phyloP scores from a whole-genome alignment of 2,329 filamentous ascomycete species.

The Aspergillus sp. region DNA sequence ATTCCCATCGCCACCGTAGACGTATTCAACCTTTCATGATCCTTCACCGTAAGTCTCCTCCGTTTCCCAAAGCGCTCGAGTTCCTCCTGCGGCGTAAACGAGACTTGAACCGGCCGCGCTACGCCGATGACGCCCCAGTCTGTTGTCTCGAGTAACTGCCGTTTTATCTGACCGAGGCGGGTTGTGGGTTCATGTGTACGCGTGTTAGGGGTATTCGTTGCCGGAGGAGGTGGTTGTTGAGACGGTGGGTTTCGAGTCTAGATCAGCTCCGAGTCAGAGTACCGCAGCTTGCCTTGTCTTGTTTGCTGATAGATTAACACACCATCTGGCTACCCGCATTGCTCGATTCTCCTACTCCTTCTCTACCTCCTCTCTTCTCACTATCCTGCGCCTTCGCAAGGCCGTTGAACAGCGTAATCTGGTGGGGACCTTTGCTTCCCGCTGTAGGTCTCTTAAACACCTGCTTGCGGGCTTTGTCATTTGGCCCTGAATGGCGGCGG shows the following conservation, averaged over 20 bases:
- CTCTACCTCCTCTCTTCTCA: neutral
- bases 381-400: slow-evolving; percentile 9
- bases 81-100: slow-evolving; percentile 35
- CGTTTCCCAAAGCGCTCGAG: slow-evolving; percentile 41
- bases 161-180: slow-evolving; percentile 35
- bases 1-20: neutral
- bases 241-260: neutral
- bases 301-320: neutral
- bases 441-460: slow-evolving; percentile 39
- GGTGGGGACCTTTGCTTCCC: slow-evolving; percentile 19
- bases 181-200: slow-evolving; percentile 1
- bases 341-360: neutral
- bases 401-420: slow-evolving; percentile 21
- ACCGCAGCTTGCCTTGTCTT: neutral
- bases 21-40: slow-evolving; percentile 32
- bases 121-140: slow-evolving; percentile 46
- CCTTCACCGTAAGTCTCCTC: slow-evolving; percentile 37
- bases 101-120: slow-evolving; percentile 39
- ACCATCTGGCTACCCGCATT: neutral
- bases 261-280: neutral
- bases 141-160: slow-evolving; percentile 36
- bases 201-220: neutral
- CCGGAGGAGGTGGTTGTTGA: neutral
- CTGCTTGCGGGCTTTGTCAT: slow-evolving; percentile 36
- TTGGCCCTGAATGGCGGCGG: slow-evolving; percentile 43